These are phyloP conservation scores for Fusarium sp. DNA, from an alignment of 2,329 filamentous ascomycete species.

Conservation along the genomic window DNA sequence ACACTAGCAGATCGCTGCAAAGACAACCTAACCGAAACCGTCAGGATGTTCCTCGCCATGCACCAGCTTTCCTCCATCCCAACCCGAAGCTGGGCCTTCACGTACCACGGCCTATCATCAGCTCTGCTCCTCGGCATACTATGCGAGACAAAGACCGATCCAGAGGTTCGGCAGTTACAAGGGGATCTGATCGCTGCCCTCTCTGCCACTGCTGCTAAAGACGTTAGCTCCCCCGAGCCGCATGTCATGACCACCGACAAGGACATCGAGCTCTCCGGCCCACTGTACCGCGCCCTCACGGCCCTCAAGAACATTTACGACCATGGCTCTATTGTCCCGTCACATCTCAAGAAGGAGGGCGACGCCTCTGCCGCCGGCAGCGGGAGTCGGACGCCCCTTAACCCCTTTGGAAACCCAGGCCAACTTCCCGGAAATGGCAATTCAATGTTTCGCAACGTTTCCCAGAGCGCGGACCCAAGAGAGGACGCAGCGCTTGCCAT, in stretches of 20 bases:
- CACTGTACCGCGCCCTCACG: conserved; percentile 68
- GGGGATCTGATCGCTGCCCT: conserved; percentile 72
- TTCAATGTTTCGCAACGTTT: conserved; percentile 42
- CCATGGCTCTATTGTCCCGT: conserved; percentile 67
- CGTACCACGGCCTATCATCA: conserved; percentile 73
- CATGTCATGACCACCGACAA: conserved; percentile 66
- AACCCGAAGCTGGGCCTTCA: conserved; percentile 74
- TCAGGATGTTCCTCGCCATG: conserved; percentile 76
- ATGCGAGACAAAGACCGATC: conserved; percentile 70
- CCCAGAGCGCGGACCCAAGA: conserved; percentile 59
- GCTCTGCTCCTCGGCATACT: conserved; percentile 72
- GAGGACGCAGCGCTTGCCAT: conserved; percentile 72
- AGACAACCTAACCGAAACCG: conserved; percentile 70
- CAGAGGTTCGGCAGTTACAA: conserved; percentile 71
- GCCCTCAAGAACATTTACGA: conserved; percentile 75
- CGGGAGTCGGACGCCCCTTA: conserved; percentile 56
- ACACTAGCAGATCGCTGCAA: conserved; percentile 69
- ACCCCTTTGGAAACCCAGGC: conserved; percentile 40
- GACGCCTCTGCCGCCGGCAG: conserved; percentile 58
- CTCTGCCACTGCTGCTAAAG: conserved; percentile 72
- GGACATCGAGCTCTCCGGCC: conserved; percentile 71
- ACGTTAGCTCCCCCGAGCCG: conserved; percentile 63
- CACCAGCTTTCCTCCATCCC: conserved; percentile 74
- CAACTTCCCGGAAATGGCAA: conserved; percentile 39
- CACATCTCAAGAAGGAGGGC: conserved; percentile 60